A percentile compares a stretch with the other conserved stretches of the same genome.
These are phyloP conservation scores for Hygrocybe coccinea DNA, from an alignment of 768 basidiomycete species.

Conservation along the genomic window DNA sequence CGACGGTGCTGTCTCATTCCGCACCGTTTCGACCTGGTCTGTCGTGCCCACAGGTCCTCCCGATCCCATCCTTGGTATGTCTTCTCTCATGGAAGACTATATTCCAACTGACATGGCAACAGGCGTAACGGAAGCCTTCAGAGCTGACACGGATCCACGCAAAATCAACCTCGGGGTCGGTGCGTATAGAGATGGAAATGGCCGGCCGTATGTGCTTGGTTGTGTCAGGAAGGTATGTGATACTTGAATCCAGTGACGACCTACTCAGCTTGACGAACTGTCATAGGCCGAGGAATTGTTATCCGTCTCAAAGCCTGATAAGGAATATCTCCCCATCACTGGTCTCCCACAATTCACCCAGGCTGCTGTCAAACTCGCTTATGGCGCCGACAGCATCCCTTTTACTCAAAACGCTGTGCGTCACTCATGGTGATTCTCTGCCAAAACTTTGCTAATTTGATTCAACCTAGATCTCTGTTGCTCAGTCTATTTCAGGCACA, in stretches of 20 bases:
- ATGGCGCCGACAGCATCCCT: constrained; percentile 74
- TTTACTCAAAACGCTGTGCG: constrained; percentile 68
- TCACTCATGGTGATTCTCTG: constrained; percentile 14
- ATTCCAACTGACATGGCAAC: constrained; percentile 7
- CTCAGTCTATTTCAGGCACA: constrained; percentile 96
- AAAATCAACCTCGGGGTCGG: constrained; percentile 99
- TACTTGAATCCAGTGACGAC: constrained; percentile 1
- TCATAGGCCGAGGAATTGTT: constrained; percentile 73
- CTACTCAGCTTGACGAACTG: neutral
- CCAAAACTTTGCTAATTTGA: neutral
- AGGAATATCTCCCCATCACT: constrained; percentile 96
- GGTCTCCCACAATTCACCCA: constrained; percentile 83
- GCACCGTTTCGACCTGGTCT: constrained; percentile 71
- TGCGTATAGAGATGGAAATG: constrained; percentile 88
- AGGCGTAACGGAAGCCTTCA: constrained; percentile 95
- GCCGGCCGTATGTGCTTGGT: constrained; percentile 90
- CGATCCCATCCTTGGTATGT: constrained; percentile 84
- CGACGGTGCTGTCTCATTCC: constrained; percentile 25
- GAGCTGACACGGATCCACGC: constrained; percentile 83
- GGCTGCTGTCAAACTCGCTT: constrained; percentile 84
- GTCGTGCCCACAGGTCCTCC: constrained; percentile 83
- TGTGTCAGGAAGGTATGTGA: constrained; percentile 74
- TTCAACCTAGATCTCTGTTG: constrained; percentile 61
- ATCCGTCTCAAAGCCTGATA: constrained; percentile 64
- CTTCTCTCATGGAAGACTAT: constrained; percentile 11